These are phyloP conservation scores for Aureobasidium mangrovei DNA, from an alignment of 2,329 filamentous ascomycete genomes.

Conservation along the genomic window DNA sequence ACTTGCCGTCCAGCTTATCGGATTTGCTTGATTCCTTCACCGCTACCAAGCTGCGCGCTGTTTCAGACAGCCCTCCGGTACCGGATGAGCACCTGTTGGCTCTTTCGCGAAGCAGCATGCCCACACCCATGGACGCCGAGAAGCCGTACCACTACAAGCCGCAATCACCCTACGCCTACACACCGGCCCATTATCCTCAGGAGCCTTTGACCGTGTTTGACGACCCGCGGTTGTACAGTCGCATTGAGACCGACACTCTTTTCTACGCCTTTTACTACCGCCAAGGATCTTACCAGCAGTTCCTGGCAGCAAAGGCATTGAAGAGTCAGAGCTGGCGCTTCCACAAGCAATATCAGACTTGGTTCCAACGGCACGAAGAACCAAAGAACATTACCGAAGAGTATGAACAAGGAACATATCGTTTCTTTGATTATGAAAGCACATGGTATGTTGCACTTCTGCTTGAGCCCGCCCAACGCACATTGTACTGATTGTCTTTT, in stretches of 20 bases:
- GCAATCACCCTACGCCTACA: constrained; percentile 64
- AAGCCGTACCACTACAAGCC: constrained; percentile 77
- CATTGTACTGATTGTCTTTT: neutral
- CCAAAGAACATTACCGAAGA: constrained; percentile 98
- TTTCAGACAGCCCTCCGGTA: constrained; percentile 48
- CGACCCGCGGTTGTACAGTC: constrained; percentile 75
- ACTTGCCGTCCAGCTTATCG: constrained; percentile 78
- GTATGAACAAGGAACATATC: constrained; percentile 96
- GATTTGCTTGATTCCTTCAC: constrained; percentile 91
- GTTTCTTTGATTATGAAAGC: constrained; percentile 98
- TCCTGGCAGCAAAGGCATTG: constrained; percentile 87
- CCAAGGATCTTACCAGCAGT: constrained; percentile 92
- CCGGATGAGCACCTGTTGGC: constrained; percentile 62
- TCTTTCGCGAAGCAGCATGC: constrained; percentile 62
- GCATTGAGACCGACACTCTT: constrained; percentile 89
- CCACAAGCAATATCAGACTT: constrained; percentile 99
- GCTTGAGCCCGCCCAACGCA: neutral
- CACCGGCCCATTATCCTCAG: constrained; percentile 78
- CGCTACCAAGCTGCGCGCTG: constrained; percentile 61
- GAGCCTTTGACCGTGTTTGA: constrained; percentile 89
- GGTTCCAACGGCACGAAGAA: constrained; percentile 98
- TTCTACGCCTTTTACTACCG: constrained; percentile 99
- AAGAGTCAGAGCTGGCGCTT: constrained; percentile 99
- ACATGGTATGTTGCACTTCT: constrained; percentile 64
- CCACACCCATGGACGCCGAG: constrained; percentile 70